phyloP scores from a whole-genome alignment of 768 basidiomycete genomes.

The Amanita brunnescens region DNA sequence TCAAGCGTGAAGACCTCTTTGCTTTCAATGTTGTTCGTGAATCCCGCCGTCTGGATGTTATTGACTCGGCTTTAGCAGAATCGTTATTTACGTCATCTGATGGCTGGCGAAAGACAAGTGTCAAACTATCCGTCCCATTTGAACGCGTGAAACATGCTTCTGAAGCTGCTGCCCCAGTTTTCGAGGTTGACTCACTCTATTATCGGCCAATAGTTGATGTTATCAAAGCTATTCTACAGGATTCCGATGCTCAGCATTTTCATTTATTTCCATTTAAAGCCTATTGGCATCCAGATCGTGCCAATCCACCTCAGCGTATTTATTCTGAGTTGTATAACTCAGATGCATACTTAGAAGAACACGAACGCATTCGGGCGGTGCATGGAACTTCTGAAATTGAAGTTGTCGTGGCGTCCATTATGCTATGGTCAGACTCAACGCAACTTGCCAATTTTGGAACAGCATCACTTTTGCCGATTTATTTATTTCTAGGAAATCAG shows the following conservation, averaged over 20 bases:
- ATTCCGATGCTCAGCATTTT: not conserved
- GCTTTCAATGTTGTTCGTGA: not conserved
- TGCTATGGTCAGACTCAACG: slow-evolving; percentile 2
- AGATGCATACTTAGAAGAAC: not conserved
- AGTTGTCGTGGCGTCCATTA: not conserved
- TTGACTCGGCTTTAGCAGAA: not conserved
- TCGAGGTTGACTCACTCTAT: slow-evolving; percentile 19
- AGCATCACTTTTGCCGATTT: not conserved
- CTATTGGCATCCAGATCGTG: not conserved
- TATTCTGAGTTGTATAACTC: slow-evolving; percentile 1
- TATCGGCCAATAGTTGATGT: slow-evolving; percentile 18
- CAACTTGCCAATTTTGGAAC: slow-evolving; percentile 1
- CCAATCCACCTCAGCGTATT: not conserved
- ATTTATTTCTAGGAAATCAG: slow-evolving; percentile 21
- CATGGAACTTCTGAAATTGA: not conserved
- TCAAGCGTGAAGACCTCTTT: not conserved
- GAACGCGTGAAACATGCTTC: slow-evolving; percentile 10
- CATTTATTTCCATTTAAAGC: not conserved
- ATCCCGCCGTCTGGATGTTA: not conserved
- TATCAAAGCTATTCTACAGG: slow-evolving; percentile 15
- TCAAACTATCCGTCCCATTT: slow-evolving; percentile 16
- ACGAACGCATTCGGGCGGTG: not conserved
- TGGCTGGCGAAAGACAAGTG: slow-evolving; percentile 16
- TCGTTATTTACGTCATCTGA: slow-evolving; percentile 2
- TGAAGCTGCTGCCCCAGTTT: slow-evolving; percentile 14